A percentile compares a stretch with the other conserved stretches of the same genome.
These are phyloP conservation scores for Phaffia rhodozyma DNA, from an alignment of 1,284 basidiomycete genomes.

Conservation along the genomic window DNA sequence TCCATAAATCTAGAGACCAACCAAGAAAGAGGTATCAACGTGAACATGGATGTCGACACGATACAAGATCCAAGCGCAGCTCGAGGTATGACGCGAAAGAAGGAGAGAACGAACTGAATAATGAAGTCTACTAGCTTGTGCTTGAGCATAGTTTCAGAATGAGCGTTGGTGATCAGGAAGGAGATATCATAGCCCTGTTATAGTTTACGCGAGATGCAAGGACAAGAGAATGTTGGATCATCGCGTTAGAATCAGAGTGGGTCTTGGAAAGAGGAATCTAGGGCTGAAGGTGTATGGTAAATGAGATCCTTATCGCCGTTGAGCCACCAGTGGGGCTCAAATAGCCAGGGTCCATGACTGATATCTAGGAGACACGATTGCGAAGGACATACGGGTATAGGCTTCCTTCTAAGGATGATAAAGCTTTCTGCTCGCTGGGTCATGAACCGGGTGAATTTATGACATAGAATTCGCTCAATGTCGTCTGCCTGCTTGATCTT, in stretches of 20 bases:
- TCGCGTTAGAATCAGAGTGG: neutral
- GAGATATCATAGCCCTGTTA: slow-evolving; percentile 90
- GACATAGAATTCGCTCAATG: slow-evolving; percentile 91
- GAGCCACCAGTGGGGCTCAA: neutral
- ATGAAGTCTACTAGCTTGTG: slow-evolving; percentile 99
- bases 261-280: neutral
- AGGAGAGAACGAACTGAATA: slow-evolving; percentile 54
- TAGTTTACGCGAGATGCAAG: neutral
- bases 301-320: neutral
- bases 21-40: neutral
- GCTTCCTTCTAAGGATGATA: slow-evolving; percentile 86
- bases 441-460: slow-evolving; percentile 99
- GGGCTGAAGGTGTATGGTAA: neutral
- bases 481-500: slow-evolving; percentile 99
- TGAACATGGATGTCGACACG: neutral
- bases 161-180: slow-evolving; percentile 94
- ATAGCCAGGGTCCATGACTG: neutral
- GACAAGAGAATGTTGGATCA: neutral
- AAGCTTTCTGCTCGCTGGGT: slow-evolving; percentile 98
- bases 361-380: neutral
- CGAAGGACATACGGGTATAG: slow-evolving; percentile 58
- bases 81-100: neutral
- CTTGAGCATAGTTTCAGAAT: slow-evolving; percentile 95
- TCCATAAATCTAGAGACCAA: slow-evolving; percentile 72
- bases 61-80: neutral